A percentile compares a stretch with the other conserved stretches of the same genome.
Conservation (phyloP, 2,329 filamentous ascomycete species). For the Colletotrichum endophyticum region DNA sequence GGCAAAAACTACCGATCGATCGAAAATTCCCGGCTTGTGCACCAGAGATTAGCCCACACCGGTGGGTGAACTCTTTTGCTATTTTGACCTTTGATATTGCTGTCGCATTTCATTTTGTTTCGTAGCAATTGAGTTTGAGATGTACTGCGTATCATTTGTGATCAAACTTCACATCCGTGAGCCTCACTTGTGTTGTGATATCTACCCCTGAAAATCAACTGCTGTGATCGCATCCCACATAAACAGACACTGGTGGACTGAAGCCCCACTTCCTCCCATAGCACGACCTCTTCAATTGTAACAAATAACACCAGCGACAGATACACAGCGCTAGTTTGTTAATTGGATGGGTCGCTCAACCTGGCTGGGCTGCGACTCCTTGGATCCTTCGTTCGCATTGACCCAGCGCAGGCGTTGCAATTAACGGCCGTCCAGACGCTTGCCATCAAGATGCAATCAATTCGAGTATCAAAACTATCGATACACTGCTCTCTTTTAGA, state of each 20-base stretch:
- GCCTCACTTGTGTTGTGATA: not conserved
- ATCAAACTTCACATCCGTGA: too few relatives aligned
- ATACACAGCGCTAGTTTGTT: not conserved
- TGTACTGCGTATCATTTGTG: not conserved
- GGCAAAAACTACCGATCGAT: not conserved
- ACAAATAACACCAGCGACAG: not conserved
- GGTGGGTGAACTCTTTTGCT: not conserved
- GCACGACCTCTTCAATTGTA: accelerated
- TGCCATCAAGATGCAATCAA: not conserved
- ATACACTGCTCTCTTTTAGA: not conserved
- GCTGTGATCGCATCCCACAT: not conserved
- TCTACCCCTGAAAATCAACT: accelerated
- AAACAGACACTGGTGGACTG: not conserved
- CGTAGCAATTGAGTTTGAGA: not conserved
- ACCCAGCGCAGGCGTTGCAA: not conserved
- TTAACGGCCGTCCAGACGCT: not conserved
- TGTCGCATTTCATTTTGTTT: not conserved
- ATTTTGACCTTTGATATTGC: not conserved
- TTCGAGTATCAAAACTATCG: not conserved
- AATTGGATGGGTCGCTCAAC: not conserved
- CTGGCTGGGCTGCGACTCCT: not conserved
- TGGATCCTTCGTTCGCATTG: not conserved
- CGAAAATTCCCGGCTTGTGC: not conserved
- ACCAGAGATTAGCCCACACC: not conserved
- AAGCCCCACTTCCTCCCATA: not conserved